Conservation (phyloP, 345 rosid species). For the Populus davidiana region DNA sequence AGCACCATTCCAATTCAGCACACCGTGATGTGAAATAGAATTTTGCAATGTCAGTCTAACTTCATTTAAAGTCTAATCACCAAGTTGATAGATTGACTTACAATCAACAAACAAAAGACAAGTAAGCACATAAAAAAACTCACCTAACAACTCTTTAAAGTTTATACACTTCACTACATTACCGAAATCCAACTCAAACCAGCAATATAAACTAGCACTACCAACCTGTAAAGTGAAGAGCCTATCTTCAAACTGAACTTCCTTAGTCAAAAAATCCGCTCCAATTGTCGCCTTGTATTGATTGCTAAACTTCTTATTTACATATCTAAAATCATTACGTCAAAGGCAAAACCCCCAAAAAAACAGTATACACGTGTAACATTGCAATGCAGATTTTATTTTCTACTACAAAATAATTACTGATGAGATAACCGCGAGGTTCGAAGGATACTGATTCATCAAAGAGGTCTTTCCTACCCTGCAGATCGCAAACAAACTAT, state of each 20-base stretch:
- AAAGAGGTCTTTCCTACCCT: constrained; percentile 34
- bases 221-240: constrained; percentile 32
- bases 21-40: neutral
- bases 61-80: neutral
- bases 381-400: neutral
- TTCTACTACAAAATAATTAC: neutral
- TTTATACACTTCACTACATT: neutral
- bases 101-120: neutral
- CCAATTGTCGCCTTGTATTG: constrained; percentile 34
- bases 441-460: constrained; percentile 33
- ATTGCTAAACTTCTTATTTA: constrained; percentile 30
- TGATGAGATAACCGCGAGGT: neutral
- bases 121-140: neutral
- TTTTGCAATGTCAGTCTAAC: neutral
- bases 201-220: neutral
- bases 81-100: neutral
- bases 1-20: neutral
- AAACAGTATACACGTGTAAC: neutral
- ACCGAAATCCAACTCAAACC: neutral
- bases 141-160: neutral
- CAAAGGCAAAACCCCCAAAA: neutral
- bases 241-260: constrained; percentile 33
- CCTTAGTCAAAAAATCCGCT: constrained; percentile 33
- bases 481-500: neutral
- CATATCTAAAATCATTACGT: constrained; percentile 21